phyloP scores from a whole-genome alignment of 2,329 filamentous ascomycete genomes.

The Botrytis hyacinthi region DNA sequence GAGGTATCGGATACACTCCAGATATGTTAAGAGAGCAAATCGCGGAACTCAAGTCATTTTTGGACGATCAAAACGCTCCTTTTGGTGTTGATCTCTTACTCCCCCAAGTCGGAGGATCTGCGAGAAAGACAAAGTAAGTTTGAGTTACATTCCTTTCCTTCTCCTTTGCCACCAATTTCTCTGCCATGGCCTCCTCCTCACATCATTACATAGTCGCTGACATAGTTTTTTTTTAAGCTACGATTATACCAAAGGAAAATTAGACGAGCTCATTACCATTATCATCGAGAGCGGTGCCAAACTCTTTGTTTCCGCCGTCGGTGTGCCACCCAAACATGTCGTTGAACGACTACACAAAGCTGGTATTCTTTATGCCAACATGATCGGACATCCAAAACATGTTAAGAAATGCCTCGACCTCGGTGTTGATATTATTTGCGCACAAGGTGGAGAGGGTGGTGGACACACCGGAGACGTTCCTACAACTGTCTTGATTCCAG shows the following conservation, averaged over 20 bases:
- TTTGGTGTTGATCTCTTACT: constrained; percentile 94
- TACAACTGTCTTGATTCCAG: constrained; percentile 84
- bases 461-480: constrained; percentile 95
- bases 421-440: constrained; percentile 95
- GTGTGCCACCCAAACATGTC: constrained; percentile 82
- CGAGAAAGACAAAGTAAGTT: constrained; percentile 87
- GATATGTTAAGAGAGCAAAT: constrained; percentile 97
- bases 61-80: constrained; percentile 87
- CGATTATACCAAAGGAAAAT: constrained; percentile 99
- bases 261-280: constrained; percentile 84
- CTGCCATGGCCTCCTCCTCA: neutral
- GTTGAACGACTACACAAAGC: constrained; percentile 86
- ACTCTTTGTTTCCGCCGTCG: constrained; percentile 95
- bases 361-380: constrained; percentile 98
- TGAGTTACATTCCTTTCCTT: constrained; percentile 40
- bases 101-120: constrained; percentile 90
- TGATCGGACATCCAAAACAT: constrained; percentile 99
- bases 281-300: constrained; percentile 89
- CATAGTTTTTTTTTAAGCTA: constrained; percentile 64
- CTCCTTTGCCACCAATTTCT: neutral
- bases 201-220: constrained; percentile 31
- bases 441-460: constrained; percentile 95
- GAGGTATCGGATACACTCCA: constrained; percentile 92
- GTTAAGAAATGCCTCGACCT: constrained; percentile 92
- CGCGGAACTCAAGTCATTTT: constrained; percentile 83